Evolutionary conservation across 306 rosid genomes (phyloP).

Genomic region (Sicyos edulis): DNA sequence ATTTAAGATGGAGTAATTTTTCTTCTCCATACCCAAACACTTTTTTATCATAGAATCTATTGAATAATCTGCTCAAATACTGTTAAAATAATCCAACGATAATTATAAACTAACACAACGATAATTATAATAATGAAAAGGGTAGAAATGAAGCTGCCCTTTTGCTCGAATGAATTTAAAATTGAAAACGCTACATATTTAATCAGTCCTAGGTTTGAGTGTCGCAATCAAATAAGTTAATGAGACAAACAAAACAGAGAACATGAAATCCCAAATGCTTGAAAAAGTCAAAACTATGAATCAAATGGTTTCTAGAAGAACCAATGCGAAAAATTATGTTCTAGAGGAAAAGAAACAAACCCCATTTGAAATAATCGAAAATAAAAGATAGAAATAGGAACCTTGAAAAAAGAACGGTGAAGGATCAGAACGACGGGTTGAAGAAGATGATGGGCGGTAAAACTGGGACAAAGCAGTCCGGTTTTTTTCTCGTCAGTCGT

Average conservation of each 20-base stretch:
- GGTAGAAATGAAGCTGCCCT: background rate
- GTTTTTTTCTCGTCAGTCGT: background rate
- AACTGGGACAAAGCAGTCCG: conserved; percentile 10
- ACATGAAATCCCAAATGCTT: background rate
- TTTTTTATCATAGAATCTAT: no score
- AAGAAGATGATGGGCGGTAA: conserved; percentile 5
- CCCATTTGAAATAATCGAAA: background rate
- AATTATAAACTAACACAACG: no score
- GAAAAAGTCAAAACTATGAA: background rate
- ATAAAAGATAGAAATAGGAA: background rate
- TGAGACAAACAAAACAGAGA: background rate
- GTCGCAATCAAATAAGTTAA: conserved; percentile 7
- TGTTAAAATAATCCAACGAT: no score
- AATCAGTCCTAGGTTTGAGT: background rate
- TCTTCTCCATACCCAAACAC: no score
- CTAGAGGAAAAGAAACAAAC: background rate
- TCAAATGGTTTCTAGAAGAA: background rate
- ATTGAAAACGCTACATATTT: background rate
- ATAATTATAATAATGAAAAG: conserved; percentile 1
- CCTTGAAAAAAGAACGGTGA: background rate
- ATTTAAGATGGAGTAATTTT: no score
- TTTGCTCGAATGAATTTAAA: background rate
- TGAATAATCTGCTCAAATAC: no score
- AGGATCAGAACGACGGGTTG: background rate
- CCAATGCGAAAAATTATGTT: background rate